Evolutionary conservation across 2,329 filamentous ascomycete genomes (phyloP).

Genomic region (Didymella exigua): DNA sequence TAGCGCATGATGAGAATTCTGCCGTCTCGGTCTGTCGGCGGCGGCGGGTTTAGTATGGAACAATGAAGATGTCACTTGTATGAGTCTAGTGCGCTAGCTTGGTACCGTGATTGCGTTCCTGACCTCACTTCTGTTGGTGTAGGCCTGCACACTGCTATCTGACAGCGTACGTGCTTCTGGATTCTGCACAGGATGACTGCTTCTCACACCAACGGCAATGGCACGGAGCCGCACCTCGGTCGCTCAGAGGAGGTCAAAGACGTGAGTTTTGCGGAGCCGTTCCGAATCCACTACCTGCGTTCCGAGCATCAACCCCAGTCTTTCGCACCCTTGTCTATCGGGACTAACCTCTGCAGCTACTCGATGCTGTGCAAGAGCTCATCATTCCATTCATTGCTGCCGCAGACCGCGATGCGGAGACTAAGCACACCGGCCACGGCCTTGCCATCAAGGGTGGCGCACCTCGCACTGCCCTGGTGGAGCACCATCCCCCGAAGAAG

Average conservation of each 20-base stretch:
- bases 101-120: background rate
- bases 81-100: slow-evolving; percentile 6
- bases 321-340: background rate
- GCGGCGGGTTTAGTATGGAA: slow-evolving; percentile 11
- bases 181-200: slow-evolving; percentile 1
- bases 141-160: background rate
- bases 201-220: slow-evolving; percentile 8
- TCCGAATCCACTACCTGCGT: background rate
- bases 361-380: slow-evolving; percentile 69
- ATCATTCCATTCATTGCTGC: slow-evolving; percentile 72
- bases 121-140: slow-evolving; percentile 4
- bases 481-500: slow-evolving; percentile 53
- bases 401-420: slow-evolving; percentile 68
- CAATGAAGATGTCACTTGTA: slow-evolving; percentile 19
- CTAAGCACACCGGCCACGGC: slow-evolving; percentile 62
- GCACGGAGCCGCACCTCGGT: slow-evolving; percentile 31
- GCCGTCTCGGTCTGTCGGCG: slow-evolving; percentile 1
- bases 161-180: background rate
- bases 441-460: slow-evolving; percentile 65
- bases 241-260: slow-evolving; percentile 49
- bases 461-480: slow-evolving; percentile 52
- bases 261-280: slow-evolving; percentile 31
- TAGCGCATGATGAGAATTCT: slow-evolving; percentile 22
- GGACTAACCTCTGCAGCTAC: slow-evolving; percentile 59
- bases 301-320: slow-evolving; percentile 18